A percentile compares a stretch with the other conserved stretches of the same genome.
phyloP scores from a whole-genome alignment of 108 stramenopile genomes.

The Fragilariopsis cylindrus region DNA sequence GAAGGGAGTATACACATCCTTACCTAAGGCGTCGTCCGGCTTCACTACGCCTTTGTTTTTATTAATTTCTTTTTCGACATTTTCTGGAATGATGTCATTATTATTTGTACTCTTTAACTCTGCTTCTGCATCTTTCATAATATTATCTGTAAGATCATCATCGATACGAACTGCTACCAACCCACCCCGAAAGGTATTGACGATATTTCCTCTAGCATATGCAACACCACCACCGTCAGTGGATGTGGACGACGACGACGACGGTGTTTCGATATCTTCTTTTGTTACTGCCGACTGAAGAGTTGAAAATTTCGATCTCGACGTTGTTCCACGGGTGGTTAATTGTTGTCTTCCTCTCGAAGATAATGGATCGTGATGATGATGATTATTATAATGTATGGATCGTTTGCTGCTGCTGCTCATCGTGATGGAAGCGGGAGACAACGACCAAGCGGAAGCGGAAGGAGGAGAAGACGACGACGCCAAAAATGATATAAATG shows the following conservation, averaged over 20 bases:
- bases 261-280: conserved; percentile 6
- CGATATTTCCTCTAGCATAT: conserved; percentile 30
- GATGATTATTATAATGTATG: background rate
- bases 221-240: background rate
- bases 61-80: background rate
- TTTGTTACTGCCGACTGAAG: conserved; percentile 21
- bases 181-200: conserved; percentile 36
- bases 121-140: background rate
- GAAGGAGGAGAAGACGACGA: background rate
- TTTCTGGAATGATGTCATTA: background rate
- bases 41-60: background rate
- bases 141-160: conserved; percentile 9
- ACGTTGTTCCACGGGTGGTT: too few species aligned
- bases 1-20: too few species aligned
- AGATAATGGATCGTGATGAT: background rate
- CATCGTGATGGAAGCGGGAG: conserved; percentile 2
- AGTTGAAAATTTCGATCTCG: background rate
- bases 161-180: conserved; percentile 32
- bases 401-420: background rate
- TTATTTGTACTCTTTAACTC: background rate
- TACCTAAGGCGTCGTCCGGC: conserved; percentile 8
- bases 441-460: conserved; percentile 1
- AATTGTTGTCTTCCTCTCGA: background rate
- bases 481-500: conserved; percentile 1
- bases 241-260: background rate